Base-by-base conservation (phyloP, 2,329 filamentous ascomycete species). In the Sporothrix brunneoviolacea region DNA sequence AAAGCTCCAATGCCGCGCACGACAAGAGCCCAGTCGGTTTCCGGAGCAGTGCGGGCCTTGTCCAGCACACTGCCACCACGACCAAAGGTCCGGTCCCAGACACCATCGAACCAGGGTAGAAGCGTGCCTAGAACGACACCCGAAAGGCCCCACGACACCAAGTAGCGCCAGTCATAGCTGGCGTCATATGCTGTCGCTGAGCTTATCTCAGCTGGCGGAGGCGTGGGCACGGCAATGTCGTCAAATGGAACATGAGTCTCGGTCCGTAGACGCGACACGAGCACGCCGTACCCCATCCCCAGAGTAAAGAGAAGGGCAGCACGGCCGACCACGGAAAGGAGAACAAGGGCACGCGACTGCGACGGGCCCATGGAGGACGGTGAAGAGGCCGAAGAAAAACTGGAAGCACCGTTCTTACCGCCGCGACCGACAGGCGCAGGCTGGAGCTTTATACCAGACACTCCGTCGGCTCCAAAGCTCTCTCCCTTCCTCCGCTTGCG, bases 231-330 rank as follows among this genome's bases (percentile, higher is more conserved):
- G n/a, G 32, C 36, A 7, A 45, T 9, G 21, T 50, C 50, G 37
- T 54, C 54, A 22, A 47, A 27, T 13, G 27, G 19, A 13, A 33
- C 77, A 56, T 82, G 75, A 3, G 52, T 54, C 45, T 82, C 80
- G 55, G 84, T 81, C 59, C 91, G 89, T 39, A 97, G 71, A 62
- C 88, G 83, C 18, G 85, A 83, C 35, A 96, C 84, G 36, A 96
- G 74, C 1, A 86, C 71, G 1, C 91, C 91, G 65, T 95, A 97
- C 15, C 84, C 79, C 48, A 91, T 75, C 1, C 93, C 93, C 33
- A 95, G 82, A 0, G 76, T 68, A 61, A 93, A 93, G 9, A 97
- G 75, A 3, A 93, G 69, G 1, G 73, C 65, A 2, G 78, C 77
- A 49, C 87, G 79, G 22, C 80, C 60, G 4, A 69, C 57, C 2